These are phyloP conservation scores for Achaetomiella virescens DNA, from an alignment of 495 filamentous ascomycete species.

Conservation along the genomic window DNA sequence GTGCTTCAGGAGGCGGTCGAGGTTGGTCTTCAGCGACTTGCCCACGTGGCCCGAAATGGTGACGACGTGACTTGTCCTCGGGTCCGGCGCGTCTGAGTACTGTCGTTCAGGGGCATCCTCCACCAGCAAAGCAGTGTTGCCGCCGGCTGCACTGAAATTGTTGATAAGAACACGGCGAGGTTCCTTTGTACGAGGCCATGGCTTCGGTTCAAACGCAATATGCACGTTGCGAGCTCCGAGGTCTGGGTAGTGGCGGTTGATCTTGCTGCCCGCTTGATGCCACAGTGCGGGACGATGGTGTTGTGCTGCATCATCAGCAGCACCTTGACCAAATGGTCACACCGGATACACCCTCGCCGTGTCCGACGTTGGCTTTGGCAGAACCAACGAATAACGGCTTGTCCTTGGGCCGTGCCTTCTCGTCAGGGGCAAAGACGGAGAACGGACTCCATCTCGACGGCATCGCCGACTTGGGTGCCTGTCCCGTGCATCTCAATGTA, in stretches of 20 bases:
- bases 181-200: slow-evolving; percentile 58
- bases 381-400: slow-evolving; percentile 70
- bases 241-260: slow-evolving; percentile 72
- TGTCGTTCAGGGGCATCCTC: slow-evolving; percentile 53
- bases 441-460: slow-evolving; percentile 66
- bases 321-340: slow-evolving; percentile 71
- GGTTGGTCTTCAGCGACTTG: slow-evolving; percentile 1
- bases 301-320: slow-evolving; percentile 77
- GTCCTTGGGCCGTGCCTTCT: slow-evolving; percentile 43
- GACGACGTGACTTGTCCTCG: slow-evolving; percentile 43
- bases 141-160: slow-evolving; percentile 59
- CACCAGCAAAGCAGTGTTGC: slow-evolving; percentile 55
- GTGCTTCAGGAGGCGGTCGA: background rate
- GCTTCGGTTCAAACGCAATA: no score
- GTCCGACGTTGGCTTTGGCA: slow-evolving; percentile 78
- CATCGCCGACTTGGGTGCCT: slow-evolving; percentile 75
- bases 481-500: slow-evolving; percentile 84
- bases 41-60: slow-evolving; percentile 47
- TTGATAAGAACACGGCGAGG: slow-evolving; percentile 56
- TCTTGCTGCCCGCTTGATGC: no score
- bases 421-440: slow-evolving; percentile 65
- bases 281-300: slow-evolving; percentile 70
- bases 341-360: slow-evolving; percentile 77
- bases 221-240: no score
- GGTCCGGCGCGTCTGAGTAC: no score